Evolutionary conservation across 345 rosid species (phyloP).

Genomic region (Populus euphratica): DNA sequence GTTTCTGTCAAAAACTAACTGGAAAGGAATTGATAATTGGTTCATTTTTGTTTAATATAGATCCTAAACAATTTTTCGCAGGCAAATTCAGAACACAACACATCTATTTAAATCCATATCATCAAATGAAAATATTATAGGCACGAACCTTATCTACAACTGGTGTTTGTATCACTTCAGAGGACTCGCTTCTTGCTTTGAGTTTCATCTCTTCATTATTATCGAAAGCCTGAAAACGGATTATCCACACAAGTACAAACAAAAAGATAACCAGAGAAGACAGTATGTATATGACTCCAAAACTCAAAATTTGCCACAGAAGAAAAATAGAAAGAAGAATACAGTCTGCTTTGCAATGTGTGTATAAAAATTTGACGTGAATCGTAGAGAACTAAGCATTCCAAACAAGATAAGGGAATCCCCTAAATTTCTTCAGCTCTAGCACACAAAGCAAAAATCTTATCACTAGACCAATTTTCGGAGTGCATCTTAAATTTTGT

Average conservation of each 20-base stretch:
- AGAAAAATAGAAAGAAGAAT: background rate
- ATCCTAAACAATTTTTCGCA: background rate
- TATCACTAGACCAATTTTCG: background rate
- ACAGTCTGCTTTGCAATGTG: background rate
- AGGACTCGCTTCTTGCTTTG: constrained; percentile 65
- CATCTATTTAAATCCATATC: background rate
- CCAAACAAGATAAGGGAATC: background rate
- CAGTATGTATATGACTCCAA: background rate
- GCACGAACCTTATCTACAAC: constrained; percentile 61
- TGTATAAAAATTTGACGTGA: background rate
- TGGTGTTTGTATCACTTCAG: constrained; percentile 56
- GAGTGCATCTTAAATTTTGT: background rate
- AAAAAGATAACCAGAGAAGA: background rate
- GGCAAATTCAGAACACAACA: background rate
- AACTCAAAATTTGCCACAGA: background rate
- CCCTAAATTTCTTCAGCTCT: background rate
- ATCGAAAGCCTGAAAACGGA: constrained; percentile 55
- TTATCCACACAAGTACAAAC: constrained; percentile 13
- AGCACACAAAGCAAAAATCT: background rate
- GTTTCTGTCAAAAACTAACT: background rate
- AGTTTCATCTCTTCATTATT: constrained; percentile 70
- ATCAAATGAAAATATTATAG: background rate
- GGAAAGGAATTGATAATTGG: background rate
- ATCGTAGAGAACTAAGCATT: background rate
- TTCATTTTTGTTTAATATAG: background rate